Base-by-base conservation (phyloP, 108 stramenopile species). In the Skeletonema potamos region DNA sequence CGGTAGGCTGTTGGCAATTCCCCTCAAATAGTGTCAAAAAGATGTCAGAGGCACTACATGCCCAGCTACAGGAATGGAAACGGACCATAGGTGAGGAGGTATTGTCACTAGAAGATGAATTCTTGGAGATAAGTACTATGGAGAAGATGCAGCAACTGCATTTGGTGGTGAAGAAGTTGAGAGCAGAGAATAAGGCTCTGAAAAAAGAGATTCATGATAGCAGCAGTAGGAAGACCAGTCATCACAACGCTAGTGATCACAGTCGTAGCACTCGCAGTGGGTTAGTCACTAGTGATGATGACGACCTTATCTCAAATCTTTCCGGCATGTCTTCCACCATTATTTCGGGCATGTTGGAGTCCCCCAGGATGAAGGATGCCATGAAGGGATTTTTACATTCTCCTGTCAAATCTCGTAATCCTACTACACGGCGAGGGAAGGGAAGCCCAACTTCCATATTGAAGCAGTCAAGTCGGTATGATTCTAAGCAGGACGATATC, bases 1-100 rank as follows among this genome's bases (percentile, higher is more conserved):
- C 79, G 20, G 58, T 48, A 18, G 72, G 72, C 6, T 80, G 79
- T 43, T 43, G 66, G 36, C 29, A 73, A 20, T 80, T 73, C 48
- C 34, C 61, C 11, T 68, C 66, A 43, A 62, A 67, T 24, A 73
- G 72, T 37, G 79, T 80, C 10, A 73, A 73, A 46, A 80, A 80
- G 66, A 80, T 80, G 79, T 58, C 62, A 48, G 79, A 80, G 44
- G 79, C 79, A 15, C 29, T 80, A 18, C 46, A 69, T 20, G 28
- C 68, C 28, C 79, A 80, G 68, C 67, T 80, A 12, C 54, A 43
- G 13, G 79, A 80, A 46, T 80, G 79, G 79, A 66, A 41, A 15
- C 63, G 58, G 37, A 59, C 63, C 9, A 32, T 12, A 22, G 34
- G 39, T 63, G 72, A 26, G 10, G 26, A 26, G 12, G n/a, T 18